A percentile compares a stretch with the other conserved stretches of the same genome.
phyloP scores from a whole-genome alignment of 2,329 filamentous ascomycete genomes.

The Penicillium sp. region DNA sequence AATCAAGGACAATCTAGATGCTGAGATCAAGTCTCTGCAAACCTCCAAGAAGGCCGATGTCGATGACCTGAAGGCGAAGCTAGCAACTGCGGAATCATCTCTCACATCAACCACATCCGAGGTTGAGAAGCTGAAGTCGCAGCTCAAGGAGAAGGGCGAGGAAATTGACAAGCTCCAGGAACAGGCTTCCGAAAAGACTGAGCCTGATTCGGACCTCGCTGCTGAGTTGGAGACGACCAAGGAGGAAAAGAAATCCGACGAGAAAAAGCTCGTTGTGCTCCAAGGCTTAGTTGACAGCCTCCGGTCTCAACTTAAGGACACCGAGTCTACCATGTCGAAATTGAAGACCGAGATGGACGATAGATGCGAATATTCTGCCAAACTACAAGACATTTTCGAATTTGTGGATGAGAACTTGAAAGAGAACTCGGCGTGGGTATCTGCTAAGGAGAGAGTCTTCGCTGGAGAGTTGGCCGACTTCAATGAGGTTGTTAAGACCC shows the following conservation, averaged over 20 bases:
- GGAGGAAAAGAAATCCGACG: slow-evolving; percentile 39
- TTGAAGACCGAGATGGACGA: slow-evolving; percentile 44
- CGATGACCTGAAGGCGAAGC: slow-evolving; percentile 41
- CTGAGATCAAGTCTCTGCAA: slow-evolving; percentile 47
- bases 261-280: slow-evolving; percentile 55
- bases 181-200: slow-evolving; percentile 23
- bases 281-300: slow-evolving; percentile 56
- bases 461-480: slow-evolving; percentile 37
- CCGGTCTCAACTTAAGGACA: slow-evolving; percentile 53
- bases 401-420: slow-evolving; percentile 42
- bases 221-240: slow-evolving; percentile 36
- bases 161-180: slow-evolving; percentile 38
- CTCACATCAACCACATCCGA: slow-evolving; percentile 29
- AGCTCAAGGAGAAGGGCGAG: slow-evolving; percentile 42
- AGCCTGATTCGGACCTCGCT: slow-evolving; percentile 25
- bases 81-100: slow-evolving; percentile 31
- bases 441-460: slow-evolving; percentile 32
- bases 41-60: slow-evolving; percentile 42
- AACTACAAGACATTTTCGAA: slow-evolving; percentile 35
- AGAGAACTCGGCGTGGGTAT: slow-evolving; percentile 35
- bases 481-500: slow-evolving; percentile 33
- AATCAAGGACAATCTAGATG: slow-evolving; percentile 49
- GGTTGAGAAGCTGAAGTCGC: slow-evolving; percentile 34
- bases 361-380: slow-evolving; percentile 35
- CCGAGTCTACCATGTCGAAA: slow-evolving; percentile 49